These are phyloP conservation scores for Didymella keratinophila DNA, from an alignment of 2,329 filamentous ascomycete species.

Conservation along the genomic window DNA sequence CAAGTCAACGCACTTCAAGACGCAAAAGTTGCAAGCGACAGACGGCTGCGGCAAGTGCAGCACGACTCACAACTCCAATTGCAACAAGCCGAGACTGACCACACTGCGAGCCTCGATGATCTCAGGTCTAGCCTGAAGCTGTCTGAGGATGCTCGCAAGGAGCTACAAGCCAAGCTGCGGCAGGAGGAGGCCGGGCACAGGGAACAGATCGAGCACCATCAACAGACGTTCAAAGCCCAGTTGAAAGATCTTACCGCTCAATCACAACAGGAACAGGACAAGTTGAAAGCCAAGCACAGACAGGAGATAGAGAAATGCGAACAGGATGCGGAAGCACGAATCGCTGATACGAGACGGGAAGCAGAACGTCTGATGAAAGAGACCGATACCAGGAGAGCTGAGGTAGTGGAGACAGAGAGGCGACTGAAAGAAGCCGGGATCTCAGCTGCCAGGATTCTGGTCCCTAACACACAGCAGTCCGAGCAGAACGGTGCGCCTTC, in stretches of 20 bases:
- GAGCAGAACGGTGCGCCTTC: no score
- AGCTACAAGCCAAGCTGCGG: constrained; percentile 24
- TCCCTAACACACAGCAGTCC: constrained; percentile 6
- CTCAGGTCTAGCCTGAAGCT: constrained; percentile 19
- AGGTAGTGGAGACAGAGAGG: not conserved
- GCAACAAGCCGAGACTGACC: not conserved
- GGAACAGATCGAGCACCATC: constrained; percentile 26
- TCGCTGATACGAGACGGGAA: not conserved
- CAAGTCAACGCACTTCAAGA: constrained; percentile 21
- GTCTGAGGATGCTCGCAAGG: constrained; percentile 23
- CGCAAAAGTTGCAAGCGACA: constrained; percentile 11
- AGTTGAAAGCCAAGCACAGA: not conserved
- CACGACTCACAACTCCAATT: not conserved
- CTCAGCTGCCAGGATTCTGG: not conserved
- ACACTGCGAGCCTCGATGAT: constrained; percentile 19
- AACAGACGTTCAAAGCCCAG: constrained; percentile 20
- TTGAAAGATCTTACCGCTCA: constrained; percentile 9
- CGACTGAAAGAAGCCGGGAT: not conserved
- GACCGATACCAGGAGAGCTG: not conserved
- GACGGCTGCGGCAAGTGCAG: constrained; percentile 15
- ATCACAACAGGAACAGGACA: not conserved
- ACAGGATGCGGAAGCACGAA: not conserved
- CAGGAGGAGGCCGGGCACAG: constrained; percentile 23
- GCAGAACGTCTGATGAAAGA: not conserved
- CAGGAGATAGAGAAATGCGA: not conserved